Evolutionary conservation across 2,329 filamentous ascomycete species (phyloP).

Genomic region (Trichoderma gracile): DNA sequence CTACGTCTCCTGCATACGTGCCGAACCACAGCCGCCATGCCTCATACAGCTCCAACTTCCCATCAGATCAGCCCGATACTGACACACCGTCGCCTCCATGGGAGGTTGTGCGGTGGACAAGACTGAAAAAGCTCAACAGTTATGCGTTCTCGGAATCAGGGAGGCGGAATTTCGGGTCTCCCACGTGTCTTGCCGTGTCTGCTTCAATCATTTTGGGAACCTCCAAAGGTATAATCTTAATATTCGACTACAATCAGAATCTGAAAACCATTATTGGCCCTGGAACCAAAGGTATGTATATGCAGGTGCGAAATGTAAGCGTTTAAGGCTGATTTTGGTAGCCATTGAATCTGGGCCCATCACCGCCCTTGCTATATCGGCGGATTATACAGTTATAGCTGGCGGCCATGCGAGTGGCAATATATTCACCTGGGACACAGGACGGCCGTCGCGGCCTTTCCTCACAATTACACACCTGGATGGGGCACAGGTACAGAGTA

Average conservation of each 20-base stretch:
- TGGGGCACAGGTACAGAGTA: conserved; percentile 61
- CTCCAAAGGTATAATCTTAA: conserved; percentile 87
- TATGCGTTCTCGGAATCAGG: conserved; percentile 92
- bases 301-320: not conserved
- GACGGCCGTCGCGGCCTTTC: conserved; percentile 80
- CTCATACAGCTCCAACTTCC: conserved; percentile 71
- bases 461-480: conserved; percentile 80
- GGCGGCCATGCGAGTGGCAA: conserved; percentile 85
- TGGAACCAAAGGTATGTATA: conserved; percentile 73
- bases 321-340: conserved; percentile 43
- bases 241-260: conserved; percentile 97
- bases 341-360: conserved; percentile 88
- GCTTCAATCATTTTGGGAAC: conserved; percentile 89
- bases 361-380: conserved; percentile 84
- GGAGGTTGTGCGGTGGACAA: conserved; percentile 97
- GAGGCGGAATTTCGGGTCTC: conserved; percentile 86
- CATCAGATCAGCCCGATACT: conserved; percentile 61
- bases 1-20: conserved; percentile 76
- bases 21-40: conserved; percentile 76
- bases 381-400: conserved; percentile 89
- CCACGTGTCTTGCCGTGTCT: conserved; percentile 86
- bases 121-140: conserved; percentile 80
- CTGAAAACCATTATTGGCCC: conserved; percentile 91
- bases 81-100: conserved; percentile 80
- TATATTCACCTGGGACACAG: conserved; percentile 97